Conservation (phyloP, 1,139 yeast species). For the Oligophagozyma castellii region DNA sequence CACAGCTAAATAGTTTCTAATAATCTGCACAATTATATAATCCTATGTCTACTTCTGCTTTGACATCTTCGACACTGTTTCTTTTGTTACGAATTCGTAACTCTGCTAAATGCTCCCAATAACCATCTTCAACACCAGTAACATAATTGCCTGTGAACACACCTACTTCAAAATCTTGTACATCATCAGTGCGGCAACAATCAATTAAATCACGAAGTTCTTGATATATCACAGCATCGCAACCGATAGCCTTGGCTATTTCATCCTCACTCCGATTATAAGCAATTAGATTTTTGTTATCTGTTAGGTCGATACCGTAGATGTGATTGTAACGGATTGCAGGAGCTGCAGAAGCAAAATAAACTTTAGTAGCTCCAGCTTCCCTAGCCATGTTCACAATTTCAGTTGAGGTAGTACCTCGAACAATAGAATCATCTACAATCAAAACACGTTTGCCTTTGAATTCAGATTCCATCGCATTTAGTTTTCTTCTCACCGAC, state of each 20-base stretch:
- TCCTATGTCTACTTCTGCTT: slow-evolving; percentile 86
- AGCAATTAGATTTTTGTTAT: slow-evolving; percentile 87
- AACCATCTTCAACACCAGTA: slow-evolving; percentile 80
- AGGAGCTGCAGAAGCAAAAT: slow-evolving; percentile 94
- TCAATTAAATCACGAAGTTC: slow-evolving; percentile 65
- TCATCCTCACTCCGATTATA: slow-evolving; percentile 61
- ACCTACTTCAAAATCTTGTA: slow-evolving; percentile 68
- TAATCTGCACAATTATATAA: slow-evolving; percentile 82
- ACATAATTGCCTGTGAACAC: slow-evolving; percentile 93
- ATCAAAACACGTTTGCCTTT: slow-evolving; percentile 73
- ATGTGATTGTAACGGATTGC: slow-evolving; percentile 91
- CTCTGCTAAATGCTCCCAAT: slow-evolving; percentile 67
- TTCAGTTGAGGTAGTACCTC: slow-evolving; percentile 95
- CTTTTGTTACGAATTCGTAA: slow-evolving; percentile 73
- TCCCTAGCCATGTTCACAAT: slow-evolving; percentile 96
- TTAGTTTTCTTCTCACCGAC: slow-evolving; percentile 84
- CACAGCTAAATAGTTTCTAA: no score
- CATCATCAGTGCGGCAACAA: slow-evolving; percentile 49
- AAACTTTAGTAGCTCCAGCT: slow-evolving; percentile 90
- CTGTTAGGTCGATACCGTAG: slow-evolving; percentile 95
- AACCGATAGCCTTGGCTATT: slow-evolving; percentile 70
- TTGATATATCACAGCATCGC: slow-evolving; percentile 86
- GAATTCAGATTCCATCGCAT: slow-evolving; percentile 93
- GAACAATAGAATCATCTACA: slow-evolving; percentile 92
- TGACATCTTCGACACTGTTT: slow-evolving; percentile 39